phyloP scores from a whole-genome alignment of 176 grass and related monocot genomes.

The Canna indica region DNA sequence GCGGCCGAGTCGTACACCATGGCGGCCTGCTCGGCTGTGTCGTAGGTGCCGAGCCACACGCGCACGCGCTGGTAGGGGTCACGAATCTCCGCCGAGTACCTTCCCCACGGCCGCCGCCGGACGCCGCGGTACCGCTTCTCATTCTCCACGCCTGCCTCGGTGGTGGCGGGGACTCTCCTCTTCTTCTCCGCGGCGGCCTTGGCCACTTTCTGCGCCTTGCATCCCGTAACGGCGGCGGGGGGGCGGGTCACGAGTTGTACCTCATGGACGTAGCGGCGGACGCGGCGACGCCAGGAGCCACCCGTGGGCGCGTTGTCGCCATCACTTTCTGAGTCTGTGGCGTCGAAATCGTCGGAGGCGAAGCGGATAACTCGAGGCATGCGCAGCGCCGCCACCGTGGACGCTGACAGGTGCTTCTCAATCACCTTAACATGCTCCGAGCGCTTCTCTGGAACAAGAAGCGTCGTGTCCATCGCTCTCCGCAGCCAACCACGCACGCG shows the following conservation, averaged over 20 bases:
- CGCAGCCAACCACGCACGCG: neutral
- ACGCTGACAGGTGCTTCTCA: constrained; percentile 6
- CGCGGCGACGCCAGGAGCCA: constrained; percentile 17
- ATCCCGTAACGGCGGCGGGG: neutral
- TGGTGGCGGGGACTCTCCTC: neutral
- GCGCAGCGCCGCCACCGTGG: neutral
- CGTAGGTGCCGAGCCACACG: constrained; percentile 86
- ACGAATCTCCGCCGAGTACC: constrained; percentile 94
- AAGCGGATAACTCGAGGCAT: constrained; percentile 33
- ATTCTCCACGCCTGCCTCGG: constrained; percentile 6
- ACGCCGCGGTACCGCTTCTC: constrained; percentile 77
- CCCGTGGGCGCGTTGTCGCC: constrained; percentile 26
- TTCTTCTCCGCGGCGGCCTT: neutral
- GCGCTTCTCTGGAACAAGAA: constrained; percentile 27
- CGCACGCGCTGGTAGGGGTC: constrained; percentile 68
- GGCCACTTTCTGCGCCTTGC: neutral
- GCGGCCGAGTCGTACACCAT: constrained; percentile 80
- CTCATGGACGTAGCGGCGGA: constrained; percentile 77
- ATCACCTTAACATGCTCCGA: constrained; percentile 66
- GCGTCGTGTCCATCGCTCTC: constrained; percentile 14
- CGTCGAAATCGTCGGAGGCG: constrained; percentile 70
- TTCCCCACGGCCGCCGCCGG: constrained; percentile 75
- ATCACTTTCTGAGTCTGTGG: constrained; percentile 57
- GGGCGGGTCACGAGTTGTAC: constrained; percentile 34
- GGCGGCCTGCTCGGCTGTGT: constrained; percentile 88